Percentiles rank a stretch among this genome's conserved stretches.
Evolutionary conservation across 176 grass and related monocot genomes (phyloP).

Genomic region (Hsuehochloa calcarea): DNA sequence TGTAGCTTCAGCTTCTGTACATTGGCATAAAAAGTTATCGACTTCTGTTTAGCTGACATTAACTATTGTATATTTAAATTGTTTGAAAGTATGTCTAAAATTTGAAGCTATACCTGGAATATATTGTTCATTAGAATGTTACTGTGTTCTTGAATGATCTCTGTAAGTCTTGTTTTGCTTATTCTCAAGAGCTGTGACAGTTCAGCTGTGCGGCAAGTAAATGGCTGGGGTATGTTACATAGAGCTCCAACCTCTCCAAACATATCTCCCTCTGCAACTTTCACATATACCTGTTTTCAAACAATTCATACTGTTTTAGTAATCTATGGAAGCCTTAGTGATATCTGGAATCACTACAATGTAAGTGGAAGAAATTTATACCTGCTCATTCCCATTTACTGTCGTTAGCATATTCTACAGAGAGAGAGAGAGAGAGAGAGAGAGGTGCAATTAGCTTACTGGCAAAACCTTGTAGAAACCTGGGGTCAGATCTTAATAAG

Average conservation of each 20-base stretch:
- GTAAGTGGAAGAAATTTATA: conserved; percentile 19
- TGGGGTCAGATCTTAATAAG: background rate
- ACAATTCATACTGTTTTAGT: conserved; percentile 9
- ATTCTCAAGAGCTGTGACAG: conserved; percentile 84
- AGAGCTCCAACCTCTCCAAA: conserved; percentile 75
- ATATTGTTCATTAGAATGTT: conserved; percentile 72
- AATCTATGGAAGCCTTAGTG: background rate
- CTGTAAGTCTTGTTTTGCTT: conserved; percentile 58
- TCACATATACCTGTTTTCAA: conserved; percentile 57
- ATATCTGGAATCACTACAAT: background rate
- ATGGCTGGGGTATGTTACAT: conserved; percentile 54
- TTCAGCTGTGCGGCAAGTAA: conserved; percentile 66
- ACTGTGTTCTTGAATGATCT: conserved; percentile 67
- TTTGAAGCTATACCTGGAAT: conserved; percentile 60
- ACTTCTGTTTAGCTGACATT: conserved; percentile 13
- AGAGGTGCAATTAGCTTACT: conserved; percentile 30
- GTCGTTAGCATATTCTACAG: conserved; percentile 58
- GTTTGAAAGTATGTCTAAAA: background rate
- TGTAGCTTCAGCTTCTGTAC: conserved; percentile 45
- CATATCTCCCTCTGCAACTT: conserved; percentile 51
- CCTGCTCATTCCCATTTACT: conserved; percentile 47
- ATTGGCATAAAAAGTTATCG: conserved; percentile 16
- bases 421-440: background rate
- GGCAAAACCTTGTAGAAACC: conserved; percentile 1
- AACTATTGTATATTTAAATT: background rate